Evolutionary conservation across 108 stramenopile species (phyloP).

Genomic region (Fragilaria crotonensis): DNA sequence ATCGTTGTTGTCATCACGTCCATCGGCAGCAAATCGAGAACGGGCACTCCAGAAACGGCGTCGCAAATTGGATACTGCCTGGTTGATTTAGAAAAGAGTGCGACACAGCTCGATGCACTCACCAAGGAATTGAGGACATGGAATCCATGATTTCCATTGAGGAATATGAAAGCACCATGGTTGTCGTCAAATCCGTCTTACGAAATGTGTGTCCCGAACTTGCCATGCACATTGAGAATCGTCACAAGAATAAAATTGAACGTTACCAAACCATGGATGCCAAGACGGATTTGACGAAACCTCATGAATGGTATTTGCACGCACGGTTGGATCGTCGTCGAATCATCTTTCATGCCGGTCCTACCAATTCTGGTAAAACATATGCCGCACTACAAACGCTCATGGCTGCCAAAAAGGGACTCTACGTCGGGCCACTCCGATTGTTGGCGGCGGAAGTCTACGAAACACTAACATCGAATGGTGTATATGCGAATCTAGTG

Average conservation of each 20-base stretch:
- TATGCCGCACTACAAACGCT: slow-evolving; percentile 84
- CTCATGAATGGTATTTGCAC: slow-evolving; percentile 68
- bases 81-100: background rate
- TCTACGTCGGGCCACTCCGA: slow-evolving; percentile 92
- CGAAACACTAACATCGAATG: slow-evolving; percentile 76
- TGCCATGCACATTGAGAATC: slow-evolving; percentile 36
- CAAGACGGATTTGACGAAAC: slow-evolving; percentile 67
- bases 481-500: slow-evolving; percentile 49
- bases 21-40: too few species aligned
- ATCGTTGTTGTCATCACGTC: too few species aligned
- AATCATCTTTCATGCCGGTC: slow-evolving; percentile 89
- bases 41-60: slow-evolving; percentile 4
- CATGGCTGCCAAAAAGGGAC: slow-evolving; percentile 62
- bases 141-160: background rate
- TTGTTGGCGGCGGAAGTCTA: slow-evolving; percentile 90
- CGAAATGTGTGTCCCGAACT: slow-evolving; percentile 25
- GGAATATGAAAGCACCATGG: slow-evolving; percentile 24
- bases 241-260: slow-evolving; percentile 39
- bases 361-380: slow-evolving; percentile 95
- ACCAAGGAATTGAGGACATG: slow-evolving; percentile 1
- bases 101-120: slow-evolving; percentile 1
- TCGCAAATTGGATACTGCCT: slow-evolving; percentile 11
- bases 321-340: slow-evolving; percentile 56
- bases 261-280: slow-evolving; percentile 48
- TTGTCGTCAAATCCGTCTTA: slow-evolving; percentile 13